Conservation (phyloP, 2,329 filamentous ascomycete genomes). For the Fusarium sp. region DNA sequence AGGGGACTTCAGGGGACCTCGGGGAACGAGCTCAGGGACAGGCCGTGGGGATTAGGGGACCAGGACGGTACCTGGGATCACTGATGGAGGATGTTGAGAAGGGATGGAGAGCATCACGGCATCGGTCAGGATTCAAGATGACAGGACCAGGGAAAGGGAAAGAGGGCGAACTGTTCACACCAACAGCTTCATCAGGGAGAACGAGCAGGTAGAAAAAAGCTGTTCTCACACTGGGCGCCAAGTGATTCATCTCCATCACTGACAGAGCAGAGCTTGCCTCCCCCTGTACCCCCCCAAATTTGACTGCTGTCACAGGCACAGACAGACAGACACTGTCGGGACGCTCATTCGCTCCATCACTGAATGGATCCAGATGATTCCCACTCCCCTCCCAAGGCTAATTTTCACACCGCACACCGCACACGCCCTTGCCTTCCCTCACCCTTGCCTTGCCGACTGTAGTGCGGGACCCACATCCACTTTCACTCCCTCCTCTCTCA, state of each 20-base stretch:
- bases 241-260: not conserved
- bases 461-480: slow-evolving; percentile 6
- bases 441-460: slow-evolving; percentile 2
- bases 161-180: not conserved
- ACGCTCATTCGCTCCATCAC: not conserved
- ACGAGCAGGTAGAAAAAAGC: not conserved
- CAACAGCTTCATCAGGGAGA: not conserved
- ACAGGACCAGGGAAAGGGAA: not conserved
- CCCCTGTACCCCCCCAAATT: slow-evolving; percentile 1
- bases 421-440: slow-evolving; percentile 11
- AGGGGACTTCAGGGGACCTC: slow-evolving; percentile 5
- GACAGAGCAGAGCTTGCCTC: slow-evolving; percentile 1
- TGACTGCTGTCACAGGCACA: slow-evolving; percentile 10
- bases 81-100: not conserved
- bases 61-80: not conserved
- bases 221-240: not conserved
- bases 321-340: slow-evolving; percentile 1
- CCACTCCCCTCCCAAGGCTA: slow-evolving; percentile 13
- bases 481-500: slow-evolving; percentile 14
- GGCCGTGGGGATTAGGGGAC: not conserved
- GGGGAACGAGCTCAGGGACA: slow-evolving; percentile 10
- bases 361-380: not conserved
- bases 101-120: not conserved
- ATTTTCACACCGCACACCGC: not conserved
- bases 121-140: not conserved